Base-by-base conservation (phyloP, 164 flowering plant species). In the Chimonanthus salicifolius region DNA sequence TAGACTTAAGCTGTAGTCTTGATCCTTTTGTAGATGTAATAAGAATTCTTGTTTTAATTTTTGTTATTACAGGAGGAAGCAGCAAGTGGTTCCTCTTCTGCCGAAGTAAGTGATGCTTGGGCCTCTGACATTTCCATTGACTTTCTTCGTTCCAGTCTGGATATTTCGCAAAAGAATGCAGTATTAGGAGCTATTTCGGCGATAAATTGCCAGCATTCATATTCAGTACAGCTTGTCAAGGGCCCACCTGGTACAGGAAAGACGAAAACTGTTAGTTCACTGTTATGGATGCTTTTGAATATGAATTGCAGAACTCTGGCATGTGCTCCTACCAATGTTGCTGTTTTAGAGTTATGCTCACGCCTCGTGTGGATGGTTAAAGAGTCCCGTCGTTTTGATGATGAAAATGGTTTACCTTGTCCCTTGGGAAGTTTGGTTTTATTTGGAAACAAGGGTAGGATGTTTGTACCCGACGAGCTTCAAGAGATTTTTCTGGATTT, bases 171-270 rank as follows among this genome's bases (percentile, higher is more conserved):
- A 79, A 47, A 1, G 2, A 50, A 66, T 18, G 91, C 97, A 49
- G 77, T 93, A 43, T 9, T 67, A 0, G 69, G 77, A 46, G 82
- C 85, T 66, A 71, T 92, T 58, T 2, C 47, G 9, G 69, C 62
- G 44, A 13, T 77, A 46, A 70, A 79, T 2, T 87, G 89, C 69
- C 6, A 66, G 4, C 47, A 63, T n/a, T 78, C 72, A 72, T 49
- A 86, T 33, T 66, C 81, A 8, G 76, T 87, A 5, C 78, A 88
- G 58, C 89, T 89, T 48, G 80, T 92, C 15, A 87, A 95, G 92
- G 95, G 97, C 8, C 95, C 95, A 2, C 94, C 94, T 0, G 94
- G 94, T 11, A 90, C 97, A 1, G 97, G 94, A 8, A 92, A 90
- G 62, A 92, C 97, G 0, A 85, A 85, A 75, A 88, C 95, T 2